Evolutionary conservation across 2,329 filamentous ascomycete genomes (phyloP).

Genomic region (Ceratocystis alfenasii): DNA sequence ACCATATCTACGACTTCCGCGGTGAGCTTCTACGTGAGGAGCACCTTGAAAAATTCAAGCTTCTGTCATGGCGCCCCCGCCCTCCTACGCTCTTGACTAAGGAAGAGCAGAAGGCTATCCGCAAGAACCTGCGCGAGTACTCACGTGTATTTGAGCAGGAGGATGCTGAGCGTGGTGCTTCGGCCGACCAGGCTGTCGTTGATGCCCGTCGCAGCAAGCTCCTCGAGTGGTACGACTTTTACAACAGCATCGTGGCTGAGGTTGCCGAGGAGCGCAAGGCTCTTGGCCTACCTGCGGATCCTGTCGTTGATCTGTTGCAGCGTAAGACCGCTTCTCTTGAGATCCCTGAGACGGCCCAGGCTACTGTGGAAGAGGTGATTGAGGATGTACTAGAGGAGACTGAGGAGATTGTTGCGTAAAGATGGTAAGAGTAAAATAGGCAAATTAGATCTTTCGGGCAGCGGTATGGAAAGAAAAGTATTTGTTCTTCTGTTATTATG

Average conservation of each 20-base stretch:
- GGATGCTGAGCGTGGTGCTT: constrained; percentile 84
- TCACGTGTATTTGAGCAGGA: constrained; percentile 89
- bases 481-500: constrained; percentile 16
- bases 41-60: constrained; percentile 93
- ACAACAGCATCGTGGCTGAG: constrained; percentile 59
- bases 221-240: constrained; percentile 81
- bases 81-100: constrained; percentile 84
- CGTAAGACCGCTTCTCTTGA: constrained; percentile 44
- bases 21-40: constrained; percentile 83
- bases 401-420: constrained; percentile 55
- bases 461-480: constrained; percentile 21
- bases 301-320: constrained; percentile 49
- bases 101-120: constrained; percentile 94
- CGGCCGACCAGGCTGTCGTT: constrained; percentile 86
- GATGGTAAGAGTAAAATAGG: constrained; percentile 5
- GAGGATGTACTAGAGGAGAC: constrained; percentile 75
- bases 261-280: constrained; percentile 58
- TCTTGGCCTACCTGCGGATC: constrained; percentile 54
- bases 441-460: constrained; percentile 15
- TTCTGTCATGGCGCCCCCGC: constrained; percentile 87
- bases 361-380: constrained; percentile 74
- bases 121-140: constrained; percentile 97
- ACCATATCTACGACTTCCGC: constrained; percentile 95
- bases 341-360: constrained; percentile 42
- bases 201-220: constrained; percentile 73